Conservation (phyloP, 805 yeast species). For the Candida ipomoeae region DNA sequence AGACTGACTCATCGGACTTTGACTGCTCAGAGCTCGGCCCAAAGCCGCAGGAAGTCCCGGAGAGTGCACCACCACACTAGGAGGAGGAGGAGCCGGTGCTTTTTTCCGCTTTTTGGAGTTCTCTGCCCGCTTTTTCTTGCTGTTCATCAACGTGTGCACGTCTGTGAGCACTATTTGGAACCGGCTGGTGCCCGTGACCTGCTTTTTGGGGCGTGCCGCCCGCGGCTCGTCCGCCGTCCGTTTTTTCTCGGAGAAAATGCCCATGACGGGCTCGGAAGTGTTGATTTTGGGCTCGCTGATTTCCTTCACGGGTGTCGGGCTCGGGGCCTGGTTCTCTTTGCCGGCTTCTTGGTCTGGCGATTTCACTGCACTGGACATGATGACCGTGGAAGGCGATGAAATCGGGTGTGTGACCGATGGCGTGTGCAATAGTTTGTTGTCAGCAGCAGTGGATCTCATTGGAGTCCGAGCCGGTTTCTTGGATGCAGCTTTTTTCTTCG, state of each 20-base stretch:
- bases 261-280: constrained; percentile 34
- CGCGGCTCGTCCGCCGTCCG: constrained; percentile 5
- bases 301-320: constrained; percentile 38
- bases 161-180: constrained; percentile 20
- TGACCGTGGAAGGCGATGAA: constrained; percentile 42
- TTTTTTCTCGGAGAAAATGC: constrained; percentile 31
- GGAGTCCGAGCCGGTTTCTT: constrained; percentile 23
- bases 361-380: constrained; percentile 31
- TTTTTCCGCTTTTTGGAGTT: constrained; percentile 5
- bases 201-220: constrained; percentile 12
- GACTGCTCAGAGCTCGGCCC: background rate
- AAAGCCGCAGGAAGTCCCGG: background rate
- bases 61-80: background rate
- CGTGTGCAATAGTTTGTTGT: constrained; percentile 21
- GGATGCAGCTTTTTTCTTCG: constrained; percentile 23
- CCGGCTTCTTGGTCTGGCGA: constrained; percentile 12
- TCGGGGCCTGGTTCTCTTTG: constrained; percentile 21
- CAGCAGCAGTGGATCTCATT: constrained; percentile 8
- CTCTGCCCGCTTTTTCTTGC: constrained; percentile 13
- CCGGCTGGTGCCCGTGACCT: constrained; percentile 10
- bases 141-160: constrained; percentile 21
- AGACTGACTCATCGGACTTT: background rate
- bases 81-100: background rate
- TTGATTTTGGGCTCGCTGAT: constrained; percentile 6
- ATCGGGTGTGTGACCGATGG: constrained; percentile 30